Conservation (phyloP, 1,284 basidiomycete genomes). For the Fomitiporia mediterranea region DNA sequence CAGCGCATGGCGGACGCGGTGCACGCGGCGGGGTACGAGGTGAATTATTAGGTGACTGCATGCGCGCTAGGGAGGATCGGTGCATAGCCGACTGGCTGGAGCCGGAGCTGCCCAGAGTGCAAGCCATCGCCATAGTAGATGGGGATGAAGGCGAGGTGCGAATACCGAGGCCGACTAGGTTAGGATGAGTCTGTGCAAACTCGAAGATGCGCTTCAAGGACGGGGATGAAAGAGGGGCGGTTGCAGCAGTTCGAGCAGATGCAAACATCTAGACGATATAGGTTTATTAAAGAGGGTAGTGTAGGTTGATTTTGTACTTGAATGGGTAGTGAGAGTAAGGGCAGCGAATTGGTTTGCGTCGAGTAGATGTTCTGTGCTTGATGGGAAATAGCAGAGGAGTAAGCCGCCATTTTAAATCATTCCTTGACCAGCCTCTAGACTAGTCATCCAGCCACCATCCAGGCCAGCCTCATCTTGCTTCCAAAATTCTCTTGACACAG, state of each 20-base stretch:
- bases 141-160: background rate
- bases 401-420: background rate
- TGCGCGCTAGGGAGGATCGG: background rate
- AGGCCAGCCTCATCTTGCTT: conserved; percentile 3
- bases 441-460: background rate
- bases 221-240: background rate
- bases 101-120: background rate
- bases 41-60: background rate
- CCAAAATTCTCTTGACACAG: background rate
- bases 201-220: conserved; percentile 7
- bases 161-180: background rate
- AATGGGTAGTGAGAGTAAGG: background rate
- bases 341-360: background rate
- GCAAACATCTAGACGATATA: conserved; percentile 1
- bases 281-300: background rate
- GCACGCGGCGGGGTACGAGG: background rate
- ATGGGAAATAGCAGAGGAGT: background rate
- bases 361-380: background rate
- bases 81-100: background rate
- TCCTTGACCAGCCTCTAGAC: background rate
- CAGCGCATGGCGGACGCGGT: background rate
- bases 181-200: background rate
- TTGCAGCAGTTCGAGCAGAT: background rate
- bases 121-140: background rate
- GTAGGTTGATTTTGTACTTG: background rate